These are phyloP conservation scores for Lipomyces orientalis DNA, from an alignment of 805 yeast species.

Conservation along the genomic window DNA sequence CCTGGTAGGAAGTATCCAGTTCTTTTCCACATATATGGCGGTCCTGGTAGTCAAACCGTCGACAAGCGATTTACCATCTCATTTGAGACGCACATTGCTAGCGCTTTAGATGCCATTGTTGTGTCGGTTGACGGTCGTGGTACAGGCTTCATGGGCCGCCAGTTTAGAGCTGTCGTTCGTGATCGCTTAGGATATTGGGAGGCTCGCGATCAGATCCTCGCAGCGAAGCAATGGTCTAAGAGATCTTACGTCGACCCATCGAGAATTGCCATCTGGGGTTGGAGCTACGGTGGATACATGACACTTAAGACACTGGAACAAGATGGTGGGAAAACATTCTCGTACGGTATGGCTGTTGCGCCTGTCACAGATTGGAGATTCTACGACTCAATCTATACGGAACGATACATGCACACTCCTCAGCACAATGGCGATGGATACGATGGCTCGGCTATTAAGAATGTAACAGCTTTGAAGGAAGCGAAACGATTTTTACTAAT, in stretches of 20 bases:
- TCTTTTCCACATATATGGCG: constrained; percentile 89
- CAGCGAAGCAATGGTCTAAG: constrained; percentile 73
- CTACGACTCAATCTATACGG: constrained; percentile 93
- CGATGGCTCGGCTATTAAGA: constrained; percentile 57
- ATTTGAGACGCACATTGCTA: constrained; percentile 77
- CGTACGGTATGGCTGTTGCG: constrained; percentile 93
- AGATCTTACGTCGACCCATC: constrained; percentile 68
- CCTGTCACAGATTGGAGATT: constrained; percentile 95
- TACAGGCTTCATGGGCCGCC: constrained; percentile 84
- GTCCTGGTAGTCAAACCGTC: constrained; percentile 92
- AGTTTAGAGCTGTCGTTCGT: constrained; percentile 78
- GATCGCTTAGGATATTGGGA: constrained; percentile 83
- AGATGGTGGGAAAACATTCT: constrained; percentile 76
- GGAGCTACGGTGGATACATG: constrained; percentile 97
- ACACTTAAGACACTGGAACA: constrained; percentile 87
- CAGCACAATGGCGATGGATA: constrained; percentile 69
- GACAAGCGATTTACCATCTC: constrained; percentile 61
- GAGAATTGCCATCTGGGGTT: constrained; percentile 90
- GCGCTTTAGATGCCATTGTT: constrained; percentile 80
- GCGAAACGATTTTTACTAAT: constrained; percentile 76
- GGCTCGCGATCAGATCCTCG: constrained; percentile 82
- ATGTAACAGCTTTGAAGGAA: constrained; percentile 60
- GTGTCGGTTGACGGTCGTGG: constrained; percentile 98
- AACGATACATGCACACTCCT: constrained; percentile 90
- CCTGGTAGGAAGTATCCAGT: constrained; percentile 73